Percentiles rank a stretch among this genome's conserved stretches.
These are phyloP conservation scores for Arachnopeziza araneosa DNA, from an alignment of 2,329 filamentous ascomycete genomes.

Conservation along the genomic window DNA sequence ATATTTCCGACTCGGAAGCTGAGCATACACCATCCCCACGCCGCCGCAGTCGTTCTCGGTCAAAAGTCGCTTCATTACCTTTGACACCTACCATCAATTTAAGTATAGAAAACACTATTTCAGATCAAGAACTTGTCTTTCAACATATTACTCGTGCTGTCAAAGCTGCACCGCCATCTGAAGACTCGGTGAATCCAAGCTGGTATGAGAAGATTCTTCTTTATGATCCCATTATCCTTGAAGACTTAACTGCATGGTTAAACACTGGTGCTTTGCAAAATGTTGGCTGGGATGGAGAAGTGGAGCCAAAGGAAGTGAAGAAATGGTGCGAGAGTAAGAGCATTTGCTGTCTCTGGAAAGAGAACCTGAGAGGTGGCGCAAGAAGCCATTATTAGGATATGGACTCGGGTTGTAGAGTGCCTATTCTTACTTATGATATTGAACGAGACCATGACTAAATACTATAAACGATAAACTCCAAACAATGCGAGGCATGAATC, in stretches of 20 bases:
- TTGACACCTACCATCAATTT: not conserved
- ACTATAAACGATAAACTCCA: not conserved
- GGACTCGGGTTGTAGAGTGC: not conserved
- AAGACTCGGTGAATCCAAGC: constrained; percentile 48
- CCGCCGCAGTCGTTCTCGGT: constrained; percentile 17
- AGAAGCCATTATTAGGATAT: constrained; percentile 25
- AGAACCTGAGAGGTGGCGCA: constrained; percentile 24
- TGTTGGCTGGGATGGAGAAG: constrained; percentile 60
- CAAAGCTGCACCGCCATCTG: constrained; percentile 43
- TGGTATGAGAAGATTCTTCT: constrained; percentile 94
- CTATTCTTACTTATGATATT: not conserved
- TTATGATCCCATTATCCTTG: constrained; percentile 84
- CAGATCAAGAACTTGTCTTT: constrained; percentile 43
- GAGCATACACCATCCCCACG: constrained; percentile 22
- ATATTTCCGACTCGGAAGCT: constrained; percentile 47
- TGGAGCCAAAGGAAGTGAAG: constrained; percentile 63
- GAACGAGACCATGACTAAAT: not conserved
- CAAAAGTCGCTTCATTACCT: not conserved
- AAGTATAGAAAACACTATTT: not conserved
- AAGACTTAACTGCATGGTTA: constrained; percentile 79
- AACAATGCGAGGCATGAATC: no score
- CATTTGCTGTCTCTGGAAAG: constrained; percentile 71
- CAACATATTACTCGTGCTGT: constrained; percentile 50
- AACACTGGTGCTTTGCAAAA: constrained; percentile 63
- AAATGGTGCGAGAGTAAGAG: constrained; percentile 86